These are phyloP conservation scores for Coemansia sp. DNA, from an alignment of 192 early-diverging fungal species.

Conservation along the genomic window DNA sequence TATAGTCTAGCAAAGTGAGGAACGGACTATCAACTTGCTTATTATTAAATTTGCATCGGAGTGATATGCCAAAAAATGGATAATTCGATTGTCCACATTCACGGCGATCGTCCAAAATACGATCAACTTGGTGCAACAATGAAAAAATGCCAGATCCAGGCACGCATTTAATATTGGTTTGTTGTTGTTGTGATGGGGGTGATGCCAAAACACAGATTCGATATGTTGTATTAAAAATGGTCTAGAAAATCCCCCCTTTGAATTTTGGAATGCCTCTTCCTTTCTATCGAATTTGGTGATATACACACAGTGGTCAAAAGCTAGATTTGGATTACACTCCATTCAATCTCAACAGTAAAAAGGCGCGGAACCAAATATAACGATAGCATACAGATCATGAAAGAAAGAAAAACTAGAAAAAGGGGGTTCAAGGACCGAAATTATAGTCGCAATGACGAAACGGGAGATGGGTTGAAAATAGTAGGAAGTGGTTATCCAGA, in stretches of 20 bases:
- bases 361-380: background rate
- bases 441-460: background rate
- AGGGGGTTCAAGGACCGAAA: background rate
- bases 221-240: too few relatives aligned
- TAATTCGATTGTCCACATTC: background rate
- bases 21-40: background rate
- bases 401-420: slow-evolving; percentile 4
- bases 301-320: too few relatives aligned
- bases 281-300: background rate
- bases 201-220: too few relatives aligned
- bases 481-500: background rate
- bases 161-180: background rate
- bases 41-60: background rate
- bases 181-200: too few relatives aligned
- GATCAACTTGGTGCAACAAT: background rate
- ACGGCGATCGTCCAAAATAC: background rate
- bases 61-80: background rate
- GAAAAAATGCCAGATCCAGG: too few relatives aligned
- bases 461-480: background rate
- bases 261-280: too few relatives aligned
- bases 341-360: too few relatives aligned
- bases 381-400: slow-evolving; percentile 5
- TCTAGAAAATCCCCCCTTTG: too few relatives aligned
- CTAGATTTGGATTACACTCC: too few relatives aligned
- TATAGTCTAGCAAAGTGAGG: background rate